These are phyloP conservation scores for Eucalyptus tenuipes DNA, from an alignment of 345 rosid genomes.

Conservation along the genomic window DNA sequence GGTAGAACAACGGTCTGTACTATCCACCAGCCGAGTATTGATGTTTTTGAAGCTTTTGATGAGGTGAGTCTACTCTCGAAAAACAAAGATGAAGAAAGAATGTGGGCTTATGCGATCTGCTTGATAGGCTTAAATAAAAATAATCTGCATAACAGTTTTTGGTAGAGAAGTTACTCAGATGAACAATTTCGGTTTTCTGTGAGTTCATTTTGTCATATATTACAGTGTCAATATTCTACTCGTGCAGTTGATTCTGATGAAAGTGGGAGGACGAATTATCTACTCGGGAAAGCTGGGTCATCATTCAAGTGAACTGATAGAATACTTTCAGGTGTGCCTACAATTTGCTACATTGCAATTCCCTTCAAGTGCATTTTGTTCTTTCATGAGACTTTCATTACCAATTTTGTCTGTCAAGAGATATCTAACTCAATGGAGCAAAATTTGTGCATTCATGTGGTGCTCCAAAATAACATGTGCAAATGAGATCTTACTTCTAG, in stretches of 20 bases:
- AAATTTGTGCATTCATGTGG: not conserved
- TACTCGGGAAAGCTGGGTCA: slow-evolving; percentile 61
- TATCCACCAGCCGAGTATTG: slow-evolving; percentile 84
- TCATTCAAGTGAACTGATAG: slow-evolving; percentile 41
- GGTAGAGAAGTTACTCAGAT: not conserved
- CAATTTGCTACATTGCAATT: not conserved
- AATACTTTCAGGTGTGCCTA: slow-evolving; percentile 53
- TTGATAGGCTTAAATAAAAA: not conserved
- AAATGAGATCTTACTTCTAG: not conserved
- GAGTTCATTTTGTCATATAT: not conserved
- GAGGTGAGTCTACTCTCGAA: slow-evolving; percentile 22
- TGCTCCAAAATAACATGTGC: not conserved
- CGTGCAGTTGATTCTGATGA: slow-evolving; percentile 51
- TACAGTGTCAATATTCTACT: not conserved
- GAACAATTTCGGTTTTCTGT: not conserved
- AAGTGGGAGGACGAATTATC: slow-evolving; percentile 56
- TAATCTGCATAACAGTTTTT: not conserved
- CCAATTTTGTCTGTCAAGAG: not conserved
- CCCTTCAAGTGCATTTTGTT: not conserved
- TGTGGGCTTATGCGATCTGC: not conserved
- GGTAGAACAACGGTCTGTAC: slow-evolving; percentile 82
- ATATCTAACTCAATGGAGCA: not conserved
- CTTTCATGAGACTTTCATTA: not conserved
- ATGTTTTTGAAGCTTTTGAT: slow-evolving; percentile 77
- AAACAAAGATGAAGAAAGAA: not conserved